phyloP scores from a whole-genome alignment of 192 early-diverging fungal genomes.

The Dispira simplex region DNA sequence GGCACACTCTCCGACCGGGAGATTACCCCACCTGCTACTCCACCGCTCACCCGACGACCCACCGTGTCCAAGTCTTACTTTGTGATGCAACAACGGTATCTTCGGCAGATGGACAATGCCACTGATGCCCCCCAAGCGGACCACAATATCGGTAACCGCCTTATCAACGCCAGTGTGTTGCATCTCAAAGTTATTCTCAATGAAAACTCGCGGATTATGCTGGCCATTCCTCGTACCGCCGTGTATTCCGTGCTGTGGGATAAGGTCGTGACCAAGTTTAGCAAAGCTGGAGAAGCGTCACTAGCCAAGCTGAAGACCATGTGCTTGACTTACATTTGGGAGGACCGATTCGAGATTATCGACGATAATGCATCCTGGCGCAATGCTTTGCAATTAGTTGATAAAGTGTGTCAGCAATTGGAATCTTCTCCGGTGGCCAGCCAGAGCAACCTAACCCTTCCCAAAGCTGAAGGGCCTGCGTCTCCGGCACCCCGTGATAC shows the following conservation, averaged over 20 bases:
- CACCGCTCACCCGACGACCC: neutral
- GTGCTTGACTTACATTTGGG: conserved; percentile 6
- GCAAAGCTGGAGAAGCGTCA: neutral
- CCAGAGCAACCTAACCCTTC: neutral
- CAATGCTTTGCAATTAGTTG: conserved; percentile 1
- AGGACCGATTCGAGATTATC: conserved; percentile 9
- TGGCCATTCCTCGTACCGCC: conserved; percentile 10
- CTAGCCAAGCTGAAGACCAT: conserved; percentile 8
- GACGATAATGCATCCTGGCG: conserved; percentile 6
- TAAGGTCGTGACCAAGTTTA: conserved; percentile 7
- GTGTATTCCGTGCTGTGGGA: conserved; percentile 10
- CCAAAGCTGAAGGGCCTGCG: neutral
- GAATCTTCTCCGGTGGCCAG: neutral
- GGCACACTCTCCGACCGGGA: too few relatives aligned
- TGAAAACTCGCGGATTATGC: neutral
- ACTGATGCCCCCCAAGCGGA: conserved; percentile 6
- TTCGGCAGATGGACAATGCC: neutral
- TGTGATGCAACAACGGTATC: neutral
- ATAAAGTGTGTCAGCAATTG: neutral
- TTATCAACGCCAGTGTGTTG: conserved; percentile 4
- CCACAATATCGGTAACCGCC: conserved; percentile 2
- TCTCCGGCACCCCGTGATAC: neutral
- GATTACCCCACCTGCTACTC: neutral
- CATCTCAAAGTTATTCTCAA: conserved; percentile 7
- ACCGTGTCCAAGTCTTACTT: conserved; percentile 8